phyloP scores from a whole-genome alignment of 163 green algal species.

The Volvox carteri region DNA sequence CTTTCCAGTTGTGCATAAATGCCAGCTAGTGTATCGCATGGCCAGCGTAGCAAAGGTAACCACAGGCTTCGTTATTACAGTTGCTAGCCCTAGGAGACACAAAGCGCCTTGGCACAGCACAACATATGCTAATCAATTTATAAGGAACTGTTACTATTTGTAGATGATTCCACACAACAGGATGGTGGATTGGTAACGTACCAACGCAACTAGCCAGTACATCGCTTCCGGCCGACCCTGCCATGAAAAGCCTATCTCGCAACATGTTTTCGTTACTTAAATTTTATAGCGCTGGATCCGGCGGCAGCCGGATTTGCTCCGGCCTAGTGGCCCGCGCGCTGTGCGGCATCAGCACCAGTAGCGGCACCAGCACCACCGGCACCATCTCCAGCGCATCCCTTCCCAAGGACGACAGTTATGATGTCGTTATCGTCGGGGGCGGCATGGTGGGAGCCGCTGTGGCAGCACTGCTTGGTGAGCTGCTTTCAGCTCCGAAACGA shows the following conservation, averaged over 20 bases:
- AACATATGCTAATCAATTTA: no score
- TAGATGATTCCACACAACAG: no score
- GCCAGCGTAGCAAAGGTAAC: no score
- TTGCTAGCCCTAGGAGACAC: no score
- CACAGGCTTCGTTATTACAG: no score
- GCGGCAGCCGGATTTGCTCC: background rate
- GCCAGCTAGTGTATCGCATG: no score
- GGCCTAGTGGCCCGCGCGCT: background rate
- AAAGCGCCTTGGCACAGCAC: no score
- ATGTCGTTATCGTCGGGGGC: constrained; percentile 85
- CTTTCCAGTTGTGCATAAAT: no score
- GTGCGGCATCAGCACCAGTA: background rate
- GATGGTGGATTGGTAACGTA: background rate
- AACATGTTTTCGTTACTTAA: background rate
- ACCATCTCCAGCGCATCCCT: background rate
- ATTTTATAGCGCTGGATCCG: background rate
- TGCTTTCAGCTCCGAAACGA: background rate
- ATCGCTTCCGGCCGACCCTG: background rate
- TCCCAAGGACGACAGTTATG: constrained; percentile 62
- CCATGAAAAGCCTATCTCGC: background rate
- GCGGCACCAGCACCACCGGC: background rate
- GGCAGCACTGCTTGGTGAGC: constrained; percentile 78
- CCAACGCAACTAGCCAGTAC: background rate
- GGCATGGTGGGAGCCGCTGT: constrained; percentile 87
- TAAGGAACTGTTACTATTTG: no score